Conservation (phyloP, 768 basidiomycete genomes). For the Vishniacozyma victoriae region DNA sequence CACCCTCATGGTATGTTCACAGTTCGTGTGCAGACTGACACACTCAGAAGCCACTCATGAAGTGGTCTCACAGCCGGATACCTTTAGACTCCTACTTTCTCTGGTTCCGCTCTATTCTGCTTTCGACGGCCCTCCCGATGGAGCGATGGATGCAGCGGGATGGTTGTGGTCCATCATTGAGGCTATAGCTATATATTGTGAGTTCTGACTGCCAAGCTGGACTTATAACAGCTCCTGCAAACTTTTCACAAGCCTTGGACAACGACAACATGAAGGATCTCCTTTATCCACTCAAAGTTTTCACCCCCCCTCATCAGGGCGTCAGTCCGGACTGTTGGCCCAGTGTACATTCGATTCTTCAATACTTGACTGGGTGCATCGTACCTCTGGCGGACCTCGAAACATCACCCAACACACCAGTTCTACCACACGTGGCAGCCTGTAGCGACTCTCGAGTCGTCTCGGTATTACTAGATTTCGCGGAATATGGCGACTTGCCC, state of each 20-base stretch:
- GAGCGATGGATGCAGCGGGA: not conserved
- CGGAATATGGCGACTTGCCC: constrained; percentile 3
- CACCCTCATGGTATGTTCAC: not conserved
- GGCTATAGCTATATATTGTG: not conserved
- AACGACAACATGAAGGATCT: too few relatives aligned
- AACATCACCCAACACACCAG: not conserved
- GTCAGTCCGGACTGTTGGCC: not conserved
- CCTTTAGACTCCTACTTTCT: too few relatives aligned
- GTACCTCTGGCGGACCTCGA: not conserved
- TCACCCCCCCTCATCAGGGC: not conserved
- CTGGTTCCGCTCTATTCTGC: too few relatives aligned
- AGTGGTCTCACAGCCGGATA: too few relatives aligned
- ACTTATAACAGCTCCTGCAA: too few relatives aligned
- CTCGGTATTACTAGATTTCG: constrained; percentile 5
- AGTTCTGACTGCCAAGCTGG: not conserved
- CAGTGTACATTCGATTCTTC: not conserved
- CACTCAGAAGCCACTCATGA: too few relatives aligned
- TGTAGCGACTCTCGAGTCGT: not conserved
- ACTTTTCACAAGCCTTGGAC: too few relatives aligned
- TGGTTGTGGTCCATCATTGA: not conserved
- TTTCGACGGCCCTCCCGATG: too few relatives aligned
- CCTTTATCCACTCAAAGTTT: not conserved
- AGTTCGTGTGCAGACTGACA: too few relatives aligned
- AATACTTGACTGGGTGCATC: not conserved
- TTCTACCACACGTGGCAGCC: not conserved